Conservation (phyloP, 2,329 filamentous ascomycete species). For the Fusarium irregulare region DNA sequence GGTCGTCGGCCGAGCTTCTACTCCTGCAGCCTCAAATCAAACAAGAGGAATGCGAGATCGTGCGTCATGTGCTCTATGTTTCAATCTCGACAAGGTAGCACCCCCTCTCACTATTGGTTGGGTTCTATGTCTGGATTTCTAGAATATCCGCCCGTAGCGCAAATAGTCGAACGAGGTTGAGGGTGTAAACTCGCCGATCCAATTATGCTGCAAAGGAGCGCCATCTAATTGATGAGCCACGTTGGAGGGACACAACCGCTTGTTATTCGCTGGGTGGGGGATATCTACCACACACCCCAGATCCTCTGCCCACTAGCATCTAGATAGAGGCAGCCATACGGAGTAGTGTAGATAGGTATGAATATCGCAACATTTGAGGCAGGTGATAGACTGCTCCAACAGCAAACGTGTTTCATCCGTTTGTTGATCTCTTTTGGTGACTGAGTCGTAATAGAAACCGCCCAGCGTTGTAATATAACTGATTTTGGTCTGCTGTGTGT, state of each 20-base stretch:
- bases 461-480: slow-evolving; percentile 20
- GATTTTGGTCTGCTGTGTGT: neutral
- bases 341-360: slow-evolving; percentile 21
- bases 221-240: slow-evolving; percentile 30
- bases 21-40: slow-evolving; percentile 29
- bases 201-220: slow-evolving; percentile 28
- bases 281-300: slow-evolving; percentile 39
- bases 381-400: slow-evolving; percentile 24
- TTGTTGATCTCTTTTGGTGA: slow-evolving; percentile 11
- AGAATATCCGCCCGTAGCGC: slow-evolving; percentile 52
- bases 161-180: slow-evolving; percentile 40
- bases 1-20: slow-evolving; percentile 36
- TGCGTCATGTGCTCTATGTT: slow-evolving; percentile 43
- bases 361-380: slow-evolving; percentile 31
- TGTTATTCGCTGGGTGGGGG: slow-evolving; percentile 33
- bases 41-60: slow-evolving; percentile 40
- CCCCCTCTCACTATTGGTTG: slow-evolving; percentile 42
- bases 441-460: slow-evolving; percentile 9
- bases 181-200: slow-evolving; percentile 26
- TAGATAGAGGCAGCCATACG: slow-evolving; percentile 32
- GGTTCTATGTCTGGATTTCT: slow-evolving; percentile 45
- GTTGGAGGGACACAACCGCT: slow-evolving; percentile 30
- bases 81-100: slow-evolving; percentile 32
- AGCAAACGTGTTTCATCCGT: slow-evolving; percentile 20
- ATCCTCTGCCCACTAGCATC: slow-evolving; percentile 34